Percentiles rank a stretch among this genome's conserved stretches.
phyloP scores from a whole-genome alignment of 306 rosid species.

The Lagenaria siceraria region DNA sequence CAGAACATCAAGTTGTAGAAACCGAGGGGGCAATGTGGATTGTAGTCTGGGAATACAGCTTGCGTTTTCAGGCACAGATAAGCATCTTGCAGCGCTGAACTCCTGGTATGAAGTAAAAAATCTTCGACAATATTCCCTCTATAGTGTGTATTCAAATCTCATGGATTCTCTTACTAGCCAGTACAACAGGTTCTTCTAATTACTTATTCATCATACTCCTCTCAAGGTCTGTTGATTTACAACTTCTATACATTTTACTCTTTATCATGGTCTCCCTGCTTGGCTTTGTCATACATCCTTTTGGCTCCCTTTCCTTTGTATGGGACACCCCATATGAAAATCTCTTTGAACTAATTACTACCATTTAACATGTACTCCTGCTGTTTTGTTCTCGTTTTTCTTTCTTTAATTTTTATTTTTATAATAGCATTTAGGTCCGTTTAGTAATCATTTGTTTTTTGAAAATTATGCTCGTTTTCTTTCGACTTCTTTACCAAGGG shows the following conservation, averaged over 20 bases:
- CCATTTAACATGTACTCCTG: neutral
- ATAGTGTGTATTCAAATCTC: constrained; percentile 51
- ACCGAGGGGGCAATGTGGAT: constrained; percentile 51
- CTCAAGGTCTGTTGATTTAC: neutral
- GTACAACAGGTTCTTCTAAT: constrained; percentile 38
- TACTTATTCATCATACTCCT: neutral
- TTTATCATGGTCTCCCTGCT: neutral
- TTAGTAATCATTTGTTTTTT: no score
- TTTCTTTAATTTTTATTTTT: neutral
- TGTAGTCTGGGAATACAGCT: constrained; percentile 60
- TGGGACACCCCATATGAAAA: neutral
- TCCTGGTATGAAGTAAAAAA: constrained; percentile 74
- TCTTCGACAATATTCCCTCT: constrained; percentile 51
- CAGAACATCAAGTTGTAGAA: constrained; percentile 38
- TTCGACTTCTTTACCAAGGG: no score
- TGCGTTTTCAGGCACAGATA: constrained; percentile 63
- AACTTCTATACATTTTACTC: neutral
- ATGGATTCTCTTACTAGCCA: constrained; percentile 50
- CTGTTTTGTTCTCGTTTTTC: neutral
- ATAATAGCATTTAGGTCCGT: no score
- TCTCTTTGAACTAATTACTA: neutral
- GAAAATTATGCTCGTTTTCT: no score
- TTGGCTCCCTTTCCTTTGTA: neutral
- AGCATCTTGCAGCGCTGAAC: constrained; percentile 47
- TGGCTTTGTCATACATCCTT: neutral